These are phyloP conservation scores for Aspergillus candidus DNA, from an alignment of 2,329 filamentous ascomycete species.

Conservation along the genomic window DNA sequence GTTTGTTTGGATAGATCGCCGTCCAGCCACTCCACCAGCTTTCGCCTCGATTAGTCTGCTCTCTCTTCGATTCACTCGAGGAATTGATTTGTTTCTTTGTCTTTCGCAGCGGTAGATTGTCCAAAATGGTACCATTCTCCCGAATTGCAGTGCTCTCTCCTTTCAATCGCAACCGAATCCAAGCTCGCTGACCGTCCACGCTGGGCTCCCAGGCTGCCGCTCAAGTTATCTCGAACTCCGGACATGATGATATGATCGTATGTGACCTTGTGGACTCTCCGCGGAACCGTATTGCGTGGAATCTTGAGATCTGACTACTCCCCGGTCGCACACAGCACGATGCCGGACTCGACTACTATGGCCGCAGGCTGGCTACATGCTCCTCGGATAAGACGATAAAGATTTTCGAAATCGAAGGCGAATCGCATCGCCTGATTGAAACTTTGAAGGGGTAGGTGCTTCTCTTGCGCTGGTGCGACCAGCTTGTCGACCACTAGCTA, in stretches of 20 bases:
- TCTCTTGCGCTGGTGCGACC: background rate
- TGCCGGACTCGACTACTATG: slow-evolving; percentile 97
- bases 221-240: slow-evolving; percentile 76
- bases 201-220: slow-evolving; percentile 45
- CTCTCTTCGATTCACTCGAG: no score
- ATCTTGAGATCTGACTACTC: slow-evolving; percentile 3
- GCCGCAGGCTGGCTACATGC: slow-evolving; percentile 89
- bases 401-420: slow-evolving; percentile 96
- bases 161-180: background rate
- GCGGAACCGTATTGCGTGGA: background rate
- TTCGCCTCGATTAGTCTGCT: no score
- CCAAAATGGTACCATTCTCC: slow-evolving; percentile 8
- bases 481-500: slow-evolving; percentile 7
- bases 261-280: slow-evolving; percentile 26
- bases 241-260: slow-evolving; percentile 99
- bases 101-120: background rate
- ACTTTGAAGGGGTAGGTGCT: slow-evolving; percentile 77
- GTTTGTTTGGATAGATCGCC: no score
- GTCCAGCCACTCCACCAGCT: no score
- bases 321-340: slow-evolving; percentile 61
- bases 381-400: slow-evolving; percentile 98
- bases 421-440: slow-evolving; percentile 81
- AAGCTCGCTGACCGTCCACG: slow-evolving; percentile 7
- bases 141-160: background rate
- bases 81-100: no score